Conservation (phyloP, 768 basidiomycete genomes). For the Lentinula edodes region DNA sequence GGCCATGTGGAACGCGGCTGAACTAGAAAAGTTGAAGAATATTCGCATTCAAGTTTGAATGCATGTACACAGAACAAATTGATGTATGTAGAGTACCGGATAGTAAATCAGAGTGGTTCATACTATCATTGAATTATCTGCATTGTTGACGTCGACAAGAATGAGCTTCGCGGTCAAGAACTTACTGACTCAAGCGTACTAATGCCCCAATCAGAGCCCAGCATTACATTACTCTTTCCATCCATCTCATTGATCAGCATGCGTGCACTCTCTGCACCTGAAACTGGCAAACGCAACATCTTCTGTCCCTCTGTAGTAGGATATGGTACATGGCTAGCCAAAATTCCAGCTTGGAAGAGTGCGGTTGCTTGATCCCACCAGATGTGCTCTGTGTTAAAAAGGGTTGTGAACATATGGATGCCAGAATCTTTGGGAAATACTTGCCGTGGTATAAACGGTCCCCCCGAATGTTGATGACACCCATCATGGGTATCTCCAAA, state of each 20-base stretch:
- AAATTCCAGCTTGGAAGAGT: constrained; percentile 17
- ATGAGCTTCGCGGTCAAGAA: too few relatives aligned
- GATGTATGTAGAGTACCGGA: too few relatives aligned
- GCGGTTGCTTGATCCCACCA: constrained; percentile 26
- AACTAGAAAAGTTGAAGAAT: constrained; percentile 4
- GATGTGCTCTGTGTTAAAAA: constrained; percentile 15
- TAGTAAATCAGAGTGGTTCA: too few relatives aligned
- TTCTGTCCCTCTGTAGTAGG: constrained; percentile 12
- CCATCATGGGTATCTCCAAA: constrained; percentile 46
- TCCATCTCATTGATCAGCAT: constrained; percentile 19
- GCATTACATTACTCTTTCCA: constrained; percentile 21
- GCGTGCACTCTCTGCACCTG: constrained; percentile 19
- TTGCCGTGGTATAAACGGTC: constrained; percentile 24
- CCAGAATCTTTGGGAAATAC: neutral
- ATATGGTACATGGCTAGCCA: constrained; percentile 18
- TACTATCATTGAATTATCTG: too few relatives aligned
- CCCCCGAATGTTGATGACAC: constrained; percentile 47
- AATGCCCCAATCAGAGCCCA: constrained; percentile 14
- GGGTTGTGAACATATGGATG: neutral
- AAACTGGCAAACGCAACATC: constrained; percentile 18
- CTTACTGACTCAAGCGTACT: too few relatives aligned
- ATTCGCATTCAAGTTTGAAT: neutral
- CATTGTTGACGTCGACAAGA: too few relatives aligned
- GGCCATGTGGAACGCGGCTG: constrained; percentile 11
- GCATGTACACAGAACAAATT: too few relatives aligned